Evolutionary conservation across 2,329 filamentous ascomycete species (phyloP).

Genomic region (Fusarium austroafricanum): DNA sequence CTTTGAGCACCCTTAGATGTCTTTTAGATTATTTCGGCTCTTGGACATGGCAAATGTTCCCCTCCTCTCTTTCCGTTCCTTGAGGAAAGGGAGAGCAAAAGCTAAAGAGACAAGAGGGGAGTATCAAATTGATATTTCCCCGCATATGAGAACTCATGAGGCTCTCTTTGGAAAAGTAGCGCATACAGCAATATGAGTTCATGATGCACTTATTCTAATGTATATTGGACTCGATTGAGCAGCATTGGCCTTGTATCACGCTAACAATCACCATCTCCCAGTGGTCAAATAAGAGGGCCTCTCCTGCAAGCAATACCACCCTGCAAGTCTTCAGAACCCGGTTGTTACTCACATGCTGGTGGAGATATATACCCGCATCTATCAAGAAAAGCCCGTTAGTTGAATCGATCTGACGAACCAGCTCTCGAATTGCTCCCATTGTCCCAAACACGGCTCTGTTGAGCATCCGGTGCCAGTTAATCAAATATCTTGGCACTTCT

Average conservation of each 20-base stretch:
- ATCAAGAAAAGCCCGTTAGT: conserved; percentile 4
- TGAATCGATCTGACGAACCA: conserved; percentile 14
- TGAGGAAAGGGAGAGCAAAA: not conserved
- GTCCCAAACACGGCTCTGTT: conserved; percentile 11
- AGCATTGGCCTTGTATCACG: conserved; percentile 3
- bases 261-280: conserved; percentile 16
- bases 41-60: not conserved
- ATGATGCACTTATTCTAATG: not conserved
- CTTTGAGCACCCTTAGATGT: not conserved
- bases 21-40: not conserved
- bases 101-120: not conserved
- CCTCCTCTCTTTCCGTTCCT: not conserved
- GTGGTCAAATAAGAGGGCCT: conserved; percentile 13
- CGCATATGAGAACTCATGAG: conserved; percentile 8
- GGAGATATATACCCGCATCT: conserved; percentile 1
- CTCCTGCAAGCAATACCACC: not conserved
- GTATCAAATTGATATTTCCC: conserved; percentile 7
- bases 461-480: conserved; percentile 12
- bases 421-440: not conserved
- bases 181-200: not conserved
- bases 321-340: conserved; percentile 18
- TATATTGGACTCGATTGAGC: not conserved
- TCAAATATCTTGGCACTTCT: conserved; percentile 2
- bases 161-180: not conserved
- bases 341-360: conserved; percentile 23